Conservation (phyloP, 208 protist species). For the Crithidia mellificae region DNA sequence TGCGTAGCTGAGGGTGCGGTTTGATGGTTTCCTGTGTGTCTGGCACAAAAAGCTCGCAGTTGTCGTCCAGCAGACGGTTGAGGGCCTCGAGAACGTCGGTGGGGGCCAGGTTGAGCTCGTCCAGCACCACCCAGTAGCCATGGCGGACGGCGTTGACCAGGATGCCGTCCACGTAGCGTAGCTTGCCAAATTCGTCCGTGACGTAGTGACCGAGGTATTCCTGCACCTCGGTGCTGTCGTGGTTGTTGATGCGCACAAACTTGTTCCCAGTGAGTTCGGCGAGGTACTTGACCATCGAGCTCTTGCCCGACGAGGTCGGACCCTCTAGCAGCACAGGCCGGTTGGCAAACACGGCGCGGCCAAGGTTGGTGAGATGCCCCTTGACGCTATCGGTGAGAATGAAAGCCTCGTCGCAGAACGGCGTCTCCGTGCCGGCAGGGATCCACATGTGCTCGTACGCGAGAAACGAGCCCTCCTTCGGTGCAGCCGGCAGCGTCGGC, state of each 20-base stretch:
- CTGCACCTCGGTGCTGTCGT: conserved; percentile 99
- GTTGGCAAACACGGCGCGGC: conserved; percentile 93
- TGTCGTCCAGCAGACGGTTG: conserved; percentile 99
- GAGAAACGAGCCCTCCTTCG: conserved; percentile 57
- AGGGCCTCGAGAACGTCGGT: conserved; percentile 99
- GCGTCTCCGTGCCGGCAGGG: conserved; percentile 53
- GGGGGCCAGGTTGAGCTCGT: conserved; percentile 99
- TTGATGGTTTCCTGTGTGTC: conserved; percentile 98
- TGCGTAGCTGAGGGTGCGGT: conserved; percentile 98
- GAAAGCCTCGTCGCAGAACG: conserved; percentile 82
- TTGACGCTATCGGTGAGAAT: conserved; percentile 96
- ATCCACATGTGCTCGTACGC: conserved; percentile 97
- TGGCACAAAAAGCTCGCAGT: conserved; percentile 99
- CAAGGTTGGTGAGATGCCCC: conserved; percentile 94
- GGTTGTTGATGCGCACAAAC: conserved; percentile 99
- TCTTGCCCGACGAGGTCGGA: conserved; percentile 99
- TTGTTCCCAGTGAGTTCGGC: conserved; percentile 97
- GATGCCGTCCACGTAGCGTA: conserved; percentile 97
- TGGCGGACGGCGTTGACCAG: conserved; percentile 96
- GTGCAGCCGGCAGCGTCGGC: conserved; percentile 48
- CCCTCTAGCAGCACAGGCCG: conserved; percentile 99
- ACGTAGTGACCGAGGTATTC: conserved; percentile 99
- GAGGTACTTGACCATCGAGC: conserved; percentile 99
- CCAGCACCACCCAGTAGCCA: conserved; percentile 99
- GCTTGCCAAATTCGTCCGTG: conserved; percentile 94